Evolutionary conservation across 2,329 filamentous ascomycete species (phyloP), one percentile per base, ranked within the genome.

Genomic region (Beauveria varroae): DNA sequence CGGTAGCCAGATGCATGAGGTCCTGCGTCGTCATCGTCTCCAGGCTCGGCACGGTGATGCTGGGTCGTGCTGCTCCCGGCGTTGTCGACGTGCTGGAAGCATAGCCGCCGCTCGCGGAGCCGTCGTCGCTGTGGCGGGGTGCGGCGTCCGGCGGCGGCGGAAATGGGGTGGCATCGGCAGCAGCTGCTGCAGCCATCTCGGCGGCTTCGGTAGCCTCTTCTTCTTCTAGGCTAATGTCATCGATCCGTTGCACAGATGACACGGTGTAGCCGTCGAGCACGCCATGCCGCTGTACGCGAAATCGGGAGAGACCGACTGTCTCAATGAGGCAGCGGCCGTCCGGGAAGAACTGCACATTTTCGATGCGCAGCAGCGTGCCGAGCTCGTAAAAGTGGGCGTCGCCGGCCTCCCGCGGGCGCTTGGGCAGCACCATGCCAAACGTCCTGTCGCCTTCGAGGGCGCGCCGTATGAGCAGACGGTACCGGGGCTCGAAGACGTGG

Each of bases 401-500:
- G 2, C 65, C 67, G 1, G 67, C 51, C 1, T 65, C 59, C 75
- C 77, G 62, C 65, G 72, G 53, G 75, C 83, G 77, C 66, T 87
- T 89, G 64, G 86, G 86, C 69, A 90, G 81, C 20, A 96, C 82
- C 89, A 96, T 96, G 26, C 93, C 93, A 69, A 97, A 96, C 26
- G 85, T 89, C 16, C 84, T 79, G 63, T 88, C 84, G 0, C 86
- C 85, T 64, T 92, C 88, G 58, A 96, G 77, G 0, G 86, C 88
- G 41, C 91, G 84, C 52, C 88, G 83, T 43, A 96, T 88, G 91
- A 96, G 95, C n/a, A 95, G 79, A 8, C 91, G 85, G 71, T 96
- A 96, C 7, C 90, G 83, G n/a, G 90, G 90, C 71, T 96, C 93
- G 69, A 96, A 96, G n/a, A 97, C 84, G 68, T 96, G 90, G 3